These are phyloP conservation scores for Tothia fuscella DNA, from an alignment of 2,329 filamentous ascomycete genomes.

Conservation along the genomic window DNA sequence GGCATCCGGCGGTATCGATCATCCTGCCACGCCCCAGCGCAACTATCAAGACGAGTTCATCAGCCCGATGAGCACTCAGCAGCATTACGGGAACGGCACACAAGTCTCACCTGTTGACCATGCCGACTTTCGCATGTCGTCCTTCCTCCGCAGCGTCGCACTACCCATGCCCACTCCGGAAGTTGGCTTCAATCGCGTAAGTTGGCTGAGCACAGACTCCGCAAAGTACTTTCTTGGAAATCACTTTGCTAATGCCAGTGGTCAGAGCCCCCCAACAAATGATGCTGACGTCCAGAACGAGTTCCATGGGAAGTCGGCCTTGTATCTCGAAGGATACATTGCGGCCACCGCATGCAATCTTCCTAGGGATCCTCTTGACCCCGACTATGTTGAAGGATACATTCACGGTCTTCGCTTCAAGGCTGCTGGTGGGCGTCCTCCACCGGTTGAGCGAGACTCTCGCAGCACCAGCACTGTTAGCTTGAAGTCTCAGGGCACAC, in stretches of 20 bases:
- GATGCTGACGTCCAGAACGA: not conserved
- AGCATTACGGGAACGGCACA: constrained; percentile 4
- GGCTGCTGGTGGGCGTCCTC: not conserved
- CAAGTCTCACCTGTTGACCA: constrained; percentile 1
- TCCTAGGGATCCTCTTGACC: not conserved
- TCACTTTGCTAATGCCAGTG: not conserved
- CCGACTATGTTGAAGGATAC: constrained; percentile 6
- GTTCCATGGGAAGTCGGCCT: constrained; percentile 8
- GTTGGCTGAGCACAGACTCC: not conserved
- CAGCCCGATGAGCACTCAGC: constrained; percentile 7
- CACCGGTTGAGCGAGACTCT: not conserved
- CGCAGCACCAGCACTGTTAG: constrained; percentile 8
- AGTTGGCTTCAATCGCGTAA: constrained; percentile 2
- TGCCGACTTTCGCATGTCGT: not conserved
- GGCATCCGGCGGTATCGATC: constrained; percentile 9
- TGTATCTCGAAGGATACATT: constrained; percentile 9
- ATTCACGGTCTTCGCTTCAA: constrained; percentile 3
- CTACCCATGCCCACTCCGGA: not conserved
- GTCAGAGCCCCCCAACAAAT: constrained; percentile 1
- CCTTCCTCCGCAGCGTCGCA: constrained; percentile 7
- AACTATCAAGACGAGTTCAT: not conserved
- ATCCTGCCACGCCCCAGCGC: constrained; percentile 5
- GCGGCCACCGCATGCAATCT: constrained; percentile 3
- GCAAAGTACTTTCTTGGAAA: too few relatives aligned
- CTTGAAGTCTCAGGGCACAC: constrained; percentile 1